Evolutionary conservation across 257 asterid species (phyloP), one percentile per base, ranked within the genome.

Genomic region (Agastache rugosa): DNA sequence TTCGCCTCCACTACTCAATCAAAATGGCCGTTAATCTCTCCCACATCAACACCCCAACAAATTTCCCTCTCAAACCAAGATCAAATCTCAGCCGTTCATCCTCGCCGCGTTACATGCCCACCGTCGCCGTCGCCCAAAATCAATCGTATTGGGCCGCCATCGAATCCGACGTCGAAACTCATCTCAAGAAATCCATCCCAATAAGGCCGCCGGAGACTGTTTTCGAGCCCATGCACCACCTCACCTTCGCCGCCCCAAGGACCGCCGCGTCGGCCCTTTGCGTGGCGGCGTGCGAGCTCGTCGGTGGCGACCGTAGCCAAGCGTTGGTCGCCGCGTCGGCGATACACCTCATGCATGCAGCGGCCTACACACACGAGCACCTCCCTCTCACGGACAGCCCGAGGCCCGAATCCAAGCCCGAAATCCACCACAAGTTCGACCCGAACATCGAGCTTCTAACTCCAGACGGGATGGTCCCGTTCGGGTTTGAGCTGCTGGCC

Each of bases 221-320:
- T 2, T 86, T 85, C 69, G 91, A 81, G 87, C 97, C 98, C 69
- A 89, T 90, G 97, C 90, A 73, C 67, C 76, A 89, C 72, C 84
- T 92, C 75, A 83, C 91, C 23, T 74, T 92, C 37, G 61, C 94
- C 14, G 91, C 93, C 63, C 93, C 97, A 0, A 63, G 74, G 55
- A 83, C 91, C 72, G 77, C 81, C 29, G 93, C 97, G 0, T 80
- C 98, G 2, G 80, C 91, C 0, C 83, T 92, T 1, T 90, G 97
- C 76, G 79, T 88, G 45, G 97, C 97, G 0, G 96, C 94, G 0
- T 92, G 98, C 8, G 97, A 92, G 76, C 80, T 90, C 22, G 76
- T 88, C 1, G 90, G 96, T 29, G 89, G 97, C 1, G 85, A 80
- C 25, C 61, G 90, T 1, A 68, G 15, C 68, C 87, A 45, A 20